Percentiles rank a stretch among this genome's conserved stretches.
Evolutionary conservation across 305 asterid species (phyloP).

Genomic region (Solanum hybrid): DNA sequence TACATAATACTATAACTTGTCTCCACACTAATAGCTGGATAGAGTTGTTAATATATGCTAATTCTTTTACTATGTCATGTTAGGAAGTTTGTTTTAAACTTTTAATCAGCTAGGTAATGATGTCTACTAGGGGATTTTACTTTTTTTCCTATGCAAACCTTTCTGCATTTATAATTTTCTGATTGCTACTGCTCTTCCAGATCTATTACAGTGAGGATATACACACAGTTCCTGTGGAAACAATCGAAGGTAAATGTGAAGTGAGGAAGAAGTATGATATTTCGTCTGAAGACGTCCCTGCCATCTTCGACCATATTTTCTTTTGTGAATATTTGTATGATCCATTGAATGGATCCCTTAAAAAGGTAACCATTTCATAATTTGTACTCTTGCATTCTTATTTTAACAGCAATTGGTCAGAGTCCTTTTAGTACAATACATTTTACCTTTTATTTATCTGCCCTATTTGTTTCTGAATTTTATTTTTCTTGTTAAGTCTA

Average conservation of each 20-base stretch:
- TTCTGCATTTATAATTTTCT: not conserved
- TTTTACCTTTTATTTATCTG: not conserved
- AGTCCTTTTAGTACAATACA: not conserved
- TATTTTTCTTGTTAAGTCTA: slow-evolving; percentile 1
- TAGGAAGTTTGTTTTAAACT: not conserved
- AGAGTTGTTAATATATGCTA: not conserved
- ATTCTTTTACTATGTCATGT: not conserved
- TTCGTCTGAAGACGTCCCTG: slow-evolving; percentile 53
- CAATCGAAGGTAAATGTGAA: slow-evolving; percentile 81
- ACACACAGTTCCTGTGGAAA: slow-evolving; percentile 42
- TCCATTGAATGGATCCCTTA: slow-evolving; percentile 73
- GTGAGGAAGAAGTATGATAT: slow-evolving; percentile 70
- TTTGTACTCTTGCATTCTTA: not conserved
- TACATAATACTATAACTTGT: not conserved
- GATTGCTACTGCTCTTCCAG: slow-evolving; percentile 27
- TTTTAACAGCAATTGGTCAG: not conserved
- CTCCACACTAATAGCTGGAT: not conserved
- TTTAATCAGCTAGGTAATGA: not conserved
- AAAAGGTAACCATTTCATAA: slow-evolving; percentile 40
- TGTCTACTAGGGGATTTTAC: not conserved
- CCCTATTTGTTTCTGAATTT: not conserved
- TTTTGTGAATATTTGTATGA: slow-evolving; percentile 72
- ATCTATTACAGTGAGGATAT: slow-evolving; percentile 76
- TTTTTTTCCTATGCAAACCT: not conserved
- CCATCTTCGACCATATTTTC: slow-evolving; percentile 62